A percentile compares a stretch with the other conserved stretches of the same genome.
These are phyloP conservation scores for Phalaenopsis aphrodite DNA, from an alignment of 106 monocot species.

Conservation along the genomic window DNA sequence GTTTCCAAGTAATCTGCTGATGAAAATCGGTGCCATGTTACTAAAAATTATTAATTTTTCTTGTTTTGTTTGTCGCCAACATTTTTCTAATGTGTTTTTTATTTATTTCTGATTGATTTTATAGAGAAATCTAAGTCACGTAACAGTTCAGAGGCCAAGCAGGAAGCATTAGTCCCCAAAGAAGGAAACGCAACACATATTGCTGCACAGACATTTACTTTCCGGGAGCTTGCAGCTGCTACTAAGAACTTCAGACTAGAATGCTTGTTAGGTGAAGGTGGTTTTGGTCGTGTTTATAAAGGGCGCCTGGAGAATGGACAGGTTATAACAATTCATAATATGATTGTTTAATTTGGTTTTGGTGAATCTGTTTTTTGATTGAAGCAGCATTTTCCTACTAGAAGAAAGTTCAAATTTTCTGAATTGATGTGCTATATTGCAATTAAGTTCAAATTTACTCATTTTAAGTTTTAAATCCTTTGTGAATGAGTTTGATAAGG, in stretches of 20 bases:
- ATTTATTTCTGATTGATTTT: not conserved
- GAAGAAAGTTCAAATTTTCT: not conserved
- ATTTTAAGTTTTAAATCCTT: too few relatives aligned
- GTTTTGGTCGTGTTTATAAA: slow-evolving; percentile 61
- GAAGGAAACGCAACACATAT: slow-evolving; percentile 33
- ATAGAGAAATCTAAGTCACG: slow-evolving; percentile 40
- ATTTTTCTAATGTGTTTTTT: not conserved
- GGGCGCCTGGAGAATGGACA: slow-evolving; percentile 46
- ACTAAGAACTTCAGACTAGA: slow-evolving; percentile 54
- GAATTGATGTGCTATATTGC: not conserved
- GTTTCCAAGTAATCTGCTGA: not conserved
- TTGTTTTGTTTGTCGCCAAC: not conserved
- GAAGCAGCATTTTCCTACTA: not conserved
- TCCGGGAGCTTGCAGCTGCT: slow-evolving; percentile 46
- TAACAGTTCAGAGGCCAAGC: slow-evolving; percentile 30
- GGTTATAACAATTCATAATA: slow-evolving; percentile 18
- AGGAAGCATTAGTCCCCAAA: slow-evolving; percentile 24
- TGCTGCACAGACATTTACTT: slow-evolving; percentile 46
- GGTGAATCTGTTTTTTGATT: not conserved
- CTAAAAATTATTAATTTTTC: not conserved
- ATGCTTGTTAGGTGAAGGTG: slow-evolving; percentile 57
- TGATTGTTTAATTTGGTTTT: not conserved
- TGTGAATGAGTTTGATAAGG: too few relatives aligned
- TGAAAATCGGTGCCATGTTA: not conserved
- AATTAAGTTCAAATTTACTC: too few relatives aligned